phyloP scores from a whole-genome alignment of 441 rosid genomes.

The Caryocar brasiliense region DNA sequence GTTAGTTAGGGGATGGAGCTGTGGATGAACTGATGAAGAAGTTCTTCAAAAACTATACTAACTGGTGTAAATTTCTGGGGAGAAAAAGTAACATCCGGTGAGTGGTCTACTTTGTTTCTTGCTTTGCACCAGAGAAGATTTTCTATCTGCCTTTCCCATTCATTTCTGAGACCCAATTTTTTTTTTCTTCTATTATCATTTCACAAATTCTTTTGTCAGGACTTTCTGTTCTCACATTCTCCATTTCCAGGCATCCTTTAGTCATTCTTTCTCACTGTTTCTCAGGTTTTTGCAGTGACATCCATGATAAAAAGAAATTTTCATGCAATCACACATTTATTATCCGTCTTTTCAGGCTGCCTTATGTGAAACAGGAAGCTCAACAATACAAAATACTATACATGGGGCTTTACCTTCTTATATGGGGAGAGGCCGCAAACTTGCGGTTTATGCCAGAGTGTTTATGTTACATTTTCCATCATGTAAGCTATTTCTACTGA shows the following conservation, averaged over 20 bases:
- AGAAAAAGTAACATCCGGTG: conserved; percentile 73
- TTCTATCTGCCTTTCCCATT: too few relatives aligned
- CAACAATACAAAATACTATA: conserved; percentile 80
- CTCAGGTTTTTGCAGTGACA: too few relatives aligned
- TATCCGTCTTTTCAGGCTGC: conserved; percentile 49
- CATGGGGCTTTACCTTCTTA: conserved; percentile 87
- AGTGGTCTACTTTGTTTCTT: conserved; percentile 6
- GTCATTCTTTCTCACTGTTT: too few relatives aligned
- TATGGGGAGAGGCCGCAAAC: conserved; percentile 98
- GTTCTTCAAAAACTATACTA: conserved; percentile 80
- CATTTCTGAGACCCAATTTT: too few relatives aligned
- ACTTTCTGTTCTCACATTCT: too few relatives aligned
- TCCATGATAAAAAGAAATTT: too few relatives aligned
- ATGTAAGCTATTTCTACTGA: conserved; percentile 41
- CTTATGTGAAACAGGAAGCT: conserved; percentile 70
- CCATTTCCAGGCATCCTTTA: too few relatives aligned
- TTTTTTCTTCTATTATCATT: not conserved
- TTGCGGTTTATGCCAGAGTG: conserved; percentile 95
- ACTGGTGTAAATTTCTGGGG: conserved; percentile 84
- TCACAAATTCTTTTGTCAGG: not conserved
- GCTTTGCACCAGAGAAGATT: not conserved
- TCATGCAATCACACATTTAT: conserved; percentile 9
- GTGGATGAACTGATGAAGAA: conserved; percentile 78
- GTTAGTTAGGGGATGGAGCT: conserved; percentile 66
- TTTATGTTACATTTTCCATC: conserved; percentile 86